These are phyloP conservation scores for Eucalyptus regnans DNA, from an alignment of 345 rosid genomes.

Conservation along the genomic window DNA sequence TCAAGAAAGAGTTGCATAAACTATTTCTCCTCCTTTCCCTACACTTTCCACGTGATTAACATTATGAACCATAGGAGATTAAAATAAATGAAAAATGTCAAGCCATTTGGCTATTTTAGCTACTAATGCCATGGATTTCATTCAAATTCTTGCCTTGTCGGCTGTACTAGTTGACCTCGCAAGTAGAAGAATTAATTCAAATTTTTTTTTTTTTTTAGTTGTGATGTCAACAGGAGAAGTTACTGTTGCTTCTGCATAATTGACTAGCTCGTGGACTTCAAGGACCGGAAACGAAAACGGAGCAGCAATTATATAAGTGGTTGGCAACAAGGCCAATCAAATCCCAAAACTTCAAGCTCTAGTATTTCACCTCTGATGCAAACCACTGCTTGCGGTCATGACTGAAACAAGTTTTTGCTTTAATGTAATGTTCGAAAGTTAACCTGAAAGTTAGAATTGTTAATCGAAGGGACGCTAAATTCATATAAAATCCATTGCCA, in stretches of 20 bases:
- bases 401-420: background rate
- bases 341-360: background rate
- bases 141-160: too few relatives aligned
- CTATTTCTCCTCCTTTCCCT: background rate
- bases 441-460: background rate
- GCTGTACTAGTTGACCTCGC: background rate
- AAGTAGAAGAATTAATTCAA: background rate
- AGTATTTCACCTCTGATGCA: background rate
- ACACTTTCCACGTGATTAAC: background rate
- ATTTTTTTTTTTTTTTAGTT: background rate
- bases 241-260: background rate
- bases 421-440: background rate
- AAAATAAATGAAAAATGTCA: background rate
- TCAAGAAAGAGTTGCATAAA: background rate
- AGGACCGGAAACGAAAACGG: too few relatives aligned
- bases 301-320: background rate
- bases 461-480: background rate
- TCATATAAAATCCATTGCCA: background rate
- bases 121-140: too few relatives aligned
- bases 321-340: too few relatives aligned
- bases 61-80: too few relatives aligned
- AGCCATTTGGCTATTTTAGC: background rate
- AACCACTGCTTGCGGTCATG: background rate
- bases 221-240: background rate
- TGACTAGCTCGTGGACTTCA: background rate